Percentiles rank a stretch among this genome's conserved stretches.
These are phyloP conservation scores for Phytopythium mirpurense DNA, from an alignment of 352 stramenopile species.

Conservation along the genomic window DNA sequence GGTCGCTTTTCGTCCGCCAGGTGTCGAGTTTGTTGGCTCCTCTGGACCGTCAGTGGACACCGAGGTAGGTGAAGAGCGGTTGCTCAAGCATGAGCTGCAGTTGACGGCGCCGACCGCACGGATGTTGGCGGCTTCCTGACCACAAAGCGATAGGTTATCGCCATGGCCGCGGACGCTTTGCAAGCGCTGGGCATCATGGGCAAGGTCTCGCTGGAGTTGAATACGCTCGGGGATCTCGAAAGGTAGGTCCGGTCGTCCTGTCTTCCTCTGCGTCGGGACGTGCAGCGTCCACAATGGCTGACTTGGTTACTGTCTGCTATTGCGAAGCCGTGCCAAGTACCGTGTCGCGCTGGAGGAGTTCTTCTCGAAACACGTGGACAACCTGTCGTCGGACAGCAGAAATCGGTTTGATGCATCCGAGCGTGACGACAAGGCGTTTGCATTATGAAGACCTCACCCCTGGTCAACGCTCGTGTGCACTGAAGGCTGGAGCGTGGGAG, in stretches of 20 bases:
- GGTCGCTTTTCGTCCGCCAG: slow-evolving; percentile 12
- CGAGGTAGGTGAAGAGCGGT: slow-evolving; percentile 38
- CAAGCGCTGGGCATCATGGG: slow-evolving; percentile 42
- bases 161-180: slow-evolving; percentile 64
- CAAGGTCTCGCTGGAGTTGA: slow-evolving; percentile 71
- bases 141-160: slow-evolving; percentile 49
- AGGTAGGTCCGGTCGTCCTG: slow-evolving; percentile 26
- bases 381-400: slow-evolving; percentile 72
- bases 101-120: background rate
- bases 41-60: slow-evolving; percentile 67
- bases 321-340: slow-evolving; percentile 57
- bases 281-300: background rate
- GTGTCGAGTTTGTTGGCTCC: slow-evolving; percentile 81
- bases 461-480: background rate
- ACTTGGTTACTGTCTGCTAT: background rate
- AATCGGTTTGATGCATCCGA: slow-evolving; percentile 41
- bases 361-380: slow-evolving; percentile 53
- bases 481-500: slow-evolving; percentile 72
- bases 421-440: background rate
- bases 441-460: background rate
- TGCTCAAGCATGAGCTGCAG: background rate
- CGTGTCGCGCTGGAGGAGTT: slow-evolving; percentile 56
- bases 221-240: slow-evolving; percentile 75
- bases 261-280: background rate
- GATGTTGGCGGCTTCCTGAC: background rate